Conservation (phyloP, 768 basidiomycete species). For the Hypholoma fasciculare region DNA sequence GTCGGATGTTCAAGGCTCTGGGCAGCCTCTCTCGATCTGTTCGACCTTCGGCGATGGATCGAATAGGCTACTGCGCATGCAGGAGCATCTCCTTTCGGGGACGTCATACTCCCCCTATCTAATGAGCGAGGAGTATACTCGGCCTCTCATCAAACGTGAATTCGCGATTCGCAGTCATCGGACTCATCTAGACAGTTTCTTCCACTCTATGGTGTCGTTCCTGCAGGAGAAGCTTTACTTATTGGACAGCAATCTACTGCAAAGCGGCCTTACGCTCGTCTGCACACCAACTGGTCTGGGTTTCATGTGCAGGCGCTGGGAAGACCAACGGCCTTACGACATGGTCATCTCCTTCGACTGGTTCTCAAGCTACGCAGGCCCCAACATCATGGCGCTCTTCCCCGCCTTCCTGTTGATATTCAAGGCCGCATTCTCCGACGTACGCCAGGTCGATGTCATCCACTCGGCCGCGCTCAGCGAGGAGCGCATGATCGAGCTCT, state of each 20-base stretch:
- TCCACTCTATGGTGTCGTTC: neutral
- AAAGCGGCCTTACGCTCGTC: neutral
- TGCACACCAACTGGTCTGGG: neutral
- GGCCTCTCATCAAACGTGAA: too few relatives aligned
- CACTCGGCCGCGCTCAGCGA: neutral
- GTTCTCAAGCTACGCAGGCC: slow-evolving; percentile 1
- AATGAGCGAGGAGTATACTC: too few relatives aligned
- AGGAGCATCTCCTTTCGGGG: too few relatives aligned
- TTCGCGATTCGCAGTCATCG: neutral
- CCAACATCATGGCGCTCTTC: slow-evolving; percentile 1
- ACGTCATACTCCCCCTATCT: too few relatives aligned
- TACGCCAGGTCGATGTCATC: slow-evolving; percentile 1
- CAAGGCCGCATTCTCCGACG: neutral
- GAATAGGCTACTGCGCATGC: too few relatives aligned
- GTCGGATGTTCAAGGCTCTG: too few relatives aligned
- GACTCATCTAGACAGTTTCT: neutral
- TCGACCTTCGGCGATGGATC: too few relatives aligned
- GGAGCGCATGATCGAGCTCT: too few relatives aligned
- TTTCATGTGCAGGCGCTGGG: neutral
- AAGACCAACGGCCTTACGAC: neutral
- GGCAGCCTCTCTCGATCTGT: too few relatives aligned
- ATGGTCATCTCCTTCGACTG: neutral
- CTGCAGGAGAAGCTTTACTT: neutral
- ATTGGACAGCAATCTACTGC: neutral
- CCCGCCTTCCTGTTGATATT: neutral